Conservation (phyloP, 225 moss, liverwort and hornwort genomes). For the Straminergon stramineum region DNA sequence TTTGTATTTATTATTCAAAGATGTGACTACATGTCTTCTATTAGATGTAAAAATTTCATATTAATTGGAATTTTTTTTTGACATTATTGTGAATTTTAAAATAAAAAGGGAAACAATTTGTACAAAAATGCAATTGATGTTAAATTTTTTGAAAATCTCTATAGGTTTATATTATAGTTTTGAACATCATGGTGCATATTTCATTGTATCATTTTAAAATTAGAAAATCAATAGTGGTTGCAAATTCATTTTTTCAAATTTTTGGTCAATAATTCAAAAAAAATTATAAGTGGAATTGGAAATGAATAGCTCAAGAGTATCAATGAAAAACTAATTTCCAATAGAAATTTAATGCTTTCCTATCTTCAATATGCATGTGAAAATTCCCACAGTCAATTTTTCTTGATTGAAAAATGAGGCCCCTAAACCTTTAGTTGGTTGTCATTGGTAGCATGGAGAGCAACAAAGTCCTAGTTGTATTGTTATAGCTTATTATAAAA, state of each 20-base stretch:
- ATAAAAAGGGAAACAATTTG: too few species aligned
- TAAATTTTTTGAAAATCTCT: too few species aligned
- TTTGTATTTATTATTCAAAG: too few species aligned
- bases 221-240: not conserved
- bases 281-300: not conserved
- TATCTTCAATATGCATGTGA: fast-evolving
- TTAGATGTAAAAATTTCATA: too few species aligned
- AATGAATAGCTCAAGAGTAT: not conserved
- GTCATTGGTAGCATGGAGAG: fast-evolving
- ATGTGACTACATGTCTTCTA: too few species aligned
- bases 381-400: not conserved
- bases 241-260: not conserved
- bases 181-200: too few species aligned
- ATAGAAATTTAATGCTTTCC: not conserved
- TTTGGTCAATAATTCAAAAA: not conserved
- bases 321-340: not conserved
- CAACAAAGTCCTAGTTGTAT: fast-evolving
- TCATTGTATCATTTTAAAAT: not conserved
- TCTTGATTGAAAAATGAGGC: fast-evolving
- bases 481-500: not conserved
- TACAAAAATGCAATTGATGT: too few species aligned
- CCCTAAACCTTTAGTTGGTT: not conserved
- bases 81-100: too few species aligned
- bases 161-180: too few species aligned
- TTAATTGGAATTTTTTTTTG: too few species aligned